Conservation (phyloP, 495 filamentous ascomycete genomes). For the Hypoxylon perforatum region DNA sequence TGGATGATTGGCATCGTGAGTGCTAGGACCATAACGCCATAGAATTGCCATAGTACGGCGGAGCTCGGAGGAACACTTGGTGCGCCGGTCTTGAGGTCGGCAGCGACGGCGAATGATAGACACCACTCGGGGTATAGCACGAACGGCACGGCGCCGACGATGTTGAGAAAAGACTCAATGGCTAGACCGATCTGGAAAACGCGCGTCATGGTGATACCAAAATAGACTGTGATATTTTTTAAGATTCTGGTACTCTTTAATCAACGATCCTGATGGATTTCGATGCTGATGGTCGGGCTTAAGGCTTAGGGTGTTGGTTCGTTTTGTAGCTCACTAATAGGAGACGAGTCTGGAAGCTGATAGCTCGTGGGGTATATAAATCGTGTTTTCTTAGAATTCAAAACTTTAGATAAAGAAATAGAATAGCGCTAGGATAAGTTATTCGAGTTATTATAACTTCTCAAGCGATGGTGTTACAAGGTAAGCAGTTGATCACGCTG, state of each 20-base stretch:
- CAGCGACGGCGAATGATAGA: constrained; percentile 28
- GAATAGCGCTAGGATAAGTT: neutral
- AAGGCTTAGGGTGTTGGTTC: too few species aligned
- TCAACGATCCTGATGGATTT: neutral
- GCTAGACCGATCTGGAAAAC: constrained; percentile 23
- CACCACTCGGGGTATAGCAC: constrained; percentile 33
- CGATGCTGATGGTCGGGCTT: too few species aligned
- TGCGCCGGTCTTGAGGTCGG: neutral
- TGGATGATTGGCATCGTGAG: constrained; percentile 28
- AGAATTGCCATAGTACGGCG: constrained; percentile 33
- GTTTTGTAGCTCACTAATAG: too few species aligned
- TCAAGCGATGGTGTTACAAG: neutral
- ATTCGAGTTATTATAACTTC: neutral
- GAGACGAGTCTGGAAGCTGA: too few species aligned
- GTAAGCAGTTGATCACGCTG: neutral
- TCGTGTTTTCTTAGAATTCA: neutral
- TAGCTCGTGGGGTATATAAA: too few species aligned
- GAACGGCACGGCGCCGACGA: constrained; percentile 24
- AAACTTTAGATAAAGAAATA: neutral
- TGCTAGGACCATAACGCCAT: constrained; percentile 26
- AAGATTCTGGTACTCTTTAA: too few species aligned
- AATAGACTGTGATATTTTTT: neutral
- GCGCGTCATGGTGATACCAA: constrained; percentile 11
- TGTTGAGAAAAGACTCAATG: constrained; percentile 30
- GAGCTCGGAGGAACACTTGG: constrained; percentile 23